Percentiles rank a stretch among this genome's conserved stretches.
Evolutionary conservation across 257 asterid genomes (phyloP).

Genomic region (Coffea canephora): DNA sequence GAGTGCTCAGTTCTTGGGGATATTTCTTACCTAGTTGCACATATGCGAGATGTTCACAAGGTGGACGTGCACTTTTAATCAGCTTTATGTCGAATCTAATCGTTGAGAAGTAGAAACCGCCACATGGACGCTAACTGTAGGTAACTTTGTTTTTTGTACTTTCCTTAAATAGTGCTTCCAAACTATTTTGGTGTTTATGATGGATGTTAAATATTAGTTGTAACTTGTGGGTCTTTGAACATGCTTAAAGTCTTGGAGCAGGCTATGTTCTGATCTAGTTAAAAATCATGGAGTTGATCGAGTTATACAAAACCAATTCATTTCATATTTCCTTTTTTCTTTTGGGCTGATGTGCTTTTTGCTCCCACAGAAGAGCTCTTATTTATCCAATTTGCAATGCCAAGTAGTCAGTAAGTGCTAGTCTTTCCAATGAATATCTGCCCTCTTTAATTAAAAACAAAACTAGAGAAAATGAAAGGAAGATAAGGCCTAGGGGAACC

Average conservation of each 20-base stretch:
- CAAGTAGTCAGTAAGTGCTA: not conserved
- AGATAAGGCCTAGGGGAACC: no score
- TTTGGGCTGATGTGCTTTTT: no score
- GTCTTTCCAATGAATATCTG: not conserved
- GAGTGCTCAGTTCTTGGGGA: conserved; percentile 80
- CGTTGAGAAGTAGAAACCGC: conserved; percentile 95
- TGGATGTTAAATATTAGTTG: not conserved
- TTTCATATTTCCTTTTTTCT: no score
- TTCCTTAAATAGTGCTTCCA: not conserved
- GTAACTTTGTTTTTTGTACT: conserved; percentile 22
- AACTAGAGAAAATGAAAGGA: no score
- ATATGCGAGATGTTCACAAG: conserved; percentile 81
- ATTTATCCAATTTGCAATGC: not conserved
- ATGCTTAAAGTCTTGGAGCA: not conserved
- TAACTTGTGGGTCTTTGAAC: not conserved
- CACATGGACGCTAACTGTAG: conserved; percentile 93
- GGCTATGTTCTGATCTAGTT: not conserved
- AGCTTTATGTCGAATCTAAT: conserved; percentile 85
- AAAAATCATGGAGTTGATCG: not conserved
- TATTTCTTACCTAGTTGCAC: conserved; percentile 68
- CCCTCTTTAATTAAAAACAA: not conserved
- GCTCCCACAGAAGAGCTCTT: no score
- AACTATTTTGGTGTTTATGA: not conserved
- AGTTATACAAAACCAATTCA: not conserved
- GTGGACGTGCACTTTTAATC: conserved; percentile 96